Evolutionary conservation across 768 basidiomycete species (phyloP), one percentile per base, ranked within the genome.

Genomic region (Multifurca ochricompacta): DNA sequence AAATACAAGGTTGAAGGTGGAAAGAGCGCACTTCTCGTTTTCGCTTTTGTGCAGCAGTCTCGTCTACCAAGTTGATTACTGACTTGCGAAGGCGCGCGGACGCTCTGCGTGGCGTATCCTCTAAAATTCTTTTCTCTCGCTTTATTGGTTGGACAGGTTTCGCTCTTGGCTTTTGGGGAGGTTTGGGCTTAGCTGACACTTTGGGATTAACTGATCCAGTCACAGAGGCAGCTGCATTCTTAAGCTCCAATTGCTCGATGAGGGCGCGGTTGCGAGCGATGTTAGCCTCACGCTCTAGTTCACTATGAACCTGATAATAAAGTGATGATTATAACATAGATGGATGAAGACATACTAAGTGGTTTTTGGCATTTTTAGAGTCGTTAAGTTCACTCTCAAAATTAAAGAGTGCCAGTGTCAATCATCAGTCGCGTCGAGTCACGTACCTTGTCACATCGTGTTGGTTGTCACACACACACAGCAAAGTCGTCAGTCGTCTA

Each of bases 241-340:
- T 77, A 30, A 88, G 73, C 16, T 86, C 80, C 16, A 91, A 77
- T 63, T 87, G 69, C 59, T 86, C 81, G 34, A 92, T 73, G 8
- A 91, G 72, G 3, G 80, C 83, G 39, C 79, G 82, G 65, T 92
- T 92, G 47, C 85, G 78, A 11, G 85, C 87, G 41, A 91, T 89
- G 62, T 89, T 91, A 8, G 81, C 83, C 65, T 87, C 82, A 18
- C 89, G 82, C 60, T 89, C 84, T 19, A 77, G 70, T 69, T 90
- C 89, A 39, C 80, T 80, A 51, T 37, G 11, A 23, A 59, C 34
- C 37, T 28, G 23, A 4, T 23, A 21, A 36, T 39, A 18, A 51
- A 30, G 11, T 1, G 1, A 11, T 34, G n/a, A n/a, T 2, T 11
- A 13, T 3, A 4, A 18, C 0, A n/a, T 21, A 28, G 11, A 16